Base-by-base conservation (phyloP, 1,284 basidiomycete genomes). In the Marasmius oreades region DNA sequence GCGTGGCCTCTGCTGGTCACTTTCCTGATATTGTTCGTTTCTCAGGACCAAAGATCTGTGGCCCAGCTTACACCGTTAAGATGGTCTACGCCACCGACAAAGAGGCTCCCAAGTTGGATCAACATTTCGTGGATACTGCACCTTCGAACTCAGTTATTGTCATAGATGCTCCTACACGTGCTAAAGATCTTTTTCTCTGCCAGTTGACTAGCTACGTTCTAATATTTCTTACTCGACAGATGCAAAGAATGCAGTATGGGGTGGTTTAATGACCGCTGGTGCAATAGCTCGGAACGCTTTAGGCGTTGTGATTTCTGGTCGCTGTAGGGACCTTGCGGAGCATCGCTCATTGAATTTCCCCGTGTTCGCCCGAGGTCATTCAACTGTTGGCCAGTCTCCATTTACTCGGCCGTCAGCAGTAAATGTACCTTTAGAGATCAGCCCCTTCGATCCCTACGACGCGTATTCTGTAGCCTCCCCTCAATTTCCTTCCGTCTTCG, bases 31-130 rank as follows among this genome's bases (percentile, higher is more conserved):
- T 98, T 24, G 74, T 82, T 45, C 75, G 84, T 18, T 80, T 67
- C 6, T 61, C 70, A 3, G 64, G 63, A 60, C 62, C 22, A 67
- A 69, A 36, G 43, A 70, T 87, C 58, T 82, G 88, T 61, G 93
- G 90, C 0, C 90, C 89, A 12, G 95, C 93, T 0, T 97, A 92
- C 67, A 98, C 95, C 1, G 94, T 98, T 52, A 80, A 88, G 73
- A 93, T 97, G 86, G 92, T 94, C 3, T 71, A 77, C 3, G 75
- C 78, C 1, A 78, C 78, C 0, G 82, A 93, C 65, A 77, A 70
- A 22, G 67, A 74, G 12, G 80, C 92, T 2, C 88, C 93, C 0
- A 90, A 80, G 66, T 77, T 87, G 0, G 71, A 80, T 0, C 72
- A 79, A 34, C 95, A 97, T 69, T 96, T 93, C 67, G 92, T 96